Evolutionary conservation across 306 rosid genomes (phyloP).

Genomic region (Pterocarpus macrocarpus): DNA sequence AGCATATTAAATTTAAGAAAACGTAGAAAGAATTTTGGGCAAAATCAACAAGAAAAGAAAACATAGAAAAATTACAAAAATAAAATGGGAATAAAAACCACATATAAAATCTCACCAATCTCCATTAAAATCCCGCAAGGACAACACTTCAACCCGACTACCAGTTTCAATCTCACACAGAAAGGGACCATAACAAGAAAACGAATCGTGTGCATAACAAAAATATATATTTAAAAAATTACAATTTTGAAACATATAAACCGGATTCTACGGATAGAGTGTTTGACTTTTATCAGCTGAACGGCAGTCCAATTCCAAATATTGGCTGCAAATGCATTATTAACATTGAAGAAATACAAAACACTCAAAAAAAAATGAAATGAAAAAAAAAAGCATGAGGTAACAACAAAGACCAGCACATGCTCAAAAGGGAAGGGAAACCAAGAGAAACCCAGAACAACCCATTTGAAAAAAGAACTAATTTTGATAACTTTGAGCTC

Average conservation of each 20-base stretch:
- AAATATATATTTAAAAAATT: neutral
- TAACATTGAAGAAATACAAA: neutral
- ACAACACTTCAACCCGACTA: neutral
- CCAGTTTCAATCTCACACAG: slow-evolving; percentile 20
- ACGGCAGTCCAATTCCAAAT: neutral
- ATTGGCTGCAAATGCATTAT: slow-evolving; percentile 4
- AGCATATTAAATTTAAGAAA: neutral
- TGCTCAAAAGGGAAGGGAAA: neutral
- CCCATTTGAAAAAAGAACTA: neutral
- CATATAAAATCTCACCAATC: neutral
- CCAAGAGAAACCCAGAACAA: neutral
- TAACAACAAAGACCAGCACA: neutral
- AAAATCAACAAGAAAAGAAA: neutral
- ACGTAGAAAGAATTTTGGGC: neutral
- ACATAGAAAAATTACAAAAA: neutral
- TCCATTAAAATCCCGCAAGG: slow-evolving; percentile 26
- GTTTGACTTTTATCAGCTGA: slow-evolving; percentile 12
- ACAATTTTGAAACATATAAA: neutral
- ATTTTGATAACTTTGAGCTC: neutral
- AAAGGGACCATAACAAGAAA: slow-evolving; percentile 29
- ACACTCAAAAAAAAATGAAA: neutral
- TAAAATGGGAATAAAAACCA: neutral
- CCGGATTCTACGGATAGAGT: neutral
- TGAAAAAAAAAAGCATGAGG: neutral
- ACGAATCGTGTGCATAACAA: neutral